phyloP scores from a whole-genome alignment of 768 basidiomycete species.

The Russula sp. region DNA sequence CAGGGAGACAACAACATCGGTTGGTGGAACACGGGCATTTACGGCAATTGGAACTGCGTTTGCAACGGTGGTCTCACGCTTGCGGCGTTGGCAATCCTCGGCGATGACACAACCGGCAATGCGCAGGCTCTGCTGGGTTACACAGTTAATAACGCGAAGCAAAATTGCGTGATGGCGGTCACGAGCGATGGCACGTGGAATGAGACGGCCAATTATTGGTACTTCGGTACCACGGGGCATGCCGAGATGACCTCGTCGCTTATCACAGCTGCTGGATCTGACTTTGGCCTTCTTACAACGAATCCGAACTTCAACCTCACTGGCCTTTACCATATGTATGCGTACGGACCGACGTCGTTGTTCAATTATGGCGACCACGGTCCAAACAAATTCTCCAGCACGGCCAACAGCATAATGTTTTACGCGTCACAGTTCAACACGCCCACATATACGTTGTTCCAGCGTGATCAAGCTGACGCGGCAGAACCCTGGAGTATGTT shows the following conservation, averaged over 20 bases:
- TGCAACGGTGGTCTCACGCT: conserved; percentile 88
- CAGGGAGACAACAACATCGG: conserved; percentile 41
- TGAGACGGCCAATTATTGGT: conserved; percentile 94
- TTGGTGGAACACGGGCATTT: conserved; percentile 74
- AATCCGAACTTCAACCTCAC: conserved; percentile 73
- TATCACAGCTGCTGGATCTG: conserved; percentile 77
- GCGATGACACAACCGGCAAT: conserved; percentile 70
- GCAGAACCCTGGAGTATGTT: conserved; percentile 58
- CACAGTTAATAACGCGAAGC: conserved; percentile 67
- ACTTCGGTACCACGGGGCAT: conserved; percentile 87
- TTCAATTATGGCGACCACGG: conserved; percentile 84
- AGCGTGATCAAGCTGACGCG: conserved; percentile 73
- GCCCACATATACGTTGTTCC: conserved; percentile 78
- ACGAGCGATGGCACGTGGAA: conserved; percentile 82
- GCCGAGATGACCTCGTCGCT: conserved; percentile 86
- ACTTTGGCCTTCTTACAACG: conserved; percentile 60
- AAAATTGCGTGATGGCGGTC: conserved; percentile 64
- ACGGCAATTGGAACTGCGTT: conserved; percentile 98
- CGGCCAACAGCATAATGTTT: conserved; percentile 82
- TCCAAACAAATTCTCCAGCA: conserved; percentile 92
- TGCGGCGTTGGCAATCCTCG: conserved; percentile 85
- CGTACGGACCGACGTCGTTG: conserved; percentile 73
- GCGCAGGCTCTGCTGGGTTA: conserved; percentile 60
- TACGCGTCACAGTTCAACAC: conserved; percentile 64
- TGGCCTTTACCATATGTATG: conserved; percentile 87